Evolutionary conservation across 768 basidiomycete species (phyloP).

Genomic region (Crepidotus variabilis): DNA sequence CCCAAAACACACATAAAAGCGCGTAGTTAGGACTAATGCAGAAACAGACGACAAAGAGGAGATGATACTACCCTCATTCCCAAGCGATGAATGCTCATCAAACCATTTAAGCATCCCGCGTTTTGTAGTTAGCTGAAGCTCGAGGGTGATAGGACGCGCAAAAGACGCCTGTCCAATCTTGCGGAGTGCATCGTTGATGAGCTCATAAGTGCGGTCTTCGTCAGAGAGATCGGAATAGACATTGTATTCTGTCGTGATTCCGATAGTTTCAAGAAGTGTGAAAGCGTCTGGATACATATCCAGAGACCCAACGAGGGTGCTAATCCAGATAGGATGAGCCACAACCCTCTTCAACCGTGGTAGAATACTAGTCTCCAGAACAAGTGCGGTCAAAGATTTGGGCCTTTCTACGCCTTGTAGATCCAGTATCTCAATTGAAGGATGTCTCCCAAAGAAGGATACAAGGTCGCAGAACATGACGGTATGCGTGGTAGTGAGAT

Average conservation of each 20-base stretch:
- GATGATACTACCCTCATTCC: not conserved
- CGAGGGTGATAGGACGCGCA: not conserved
- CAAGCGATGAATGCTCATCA: not conserved
- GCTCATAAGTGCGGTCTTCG: not conserved
- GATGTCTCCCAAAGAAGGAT: not conserved
- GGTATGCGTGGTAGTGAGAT: too few relatives aligned
- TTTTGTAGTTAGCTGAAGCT: not conserved
- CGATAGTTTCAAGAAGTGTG: not conserved
- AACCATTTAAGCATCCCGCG: not conserved
- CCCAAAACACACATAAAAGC: not conserved
- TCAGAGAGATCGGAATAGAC: not conserved
- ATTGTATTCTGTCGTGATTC: not conserved
- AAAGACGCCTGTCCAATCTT: not conserved
- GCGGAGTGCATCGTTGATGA: not conserved
- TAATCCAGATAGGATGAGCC: not conserved
- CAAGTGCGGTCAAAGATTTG: not conserved
- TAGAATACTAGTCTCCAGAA: not conserved
- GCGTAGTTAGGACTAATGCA: not conserved
- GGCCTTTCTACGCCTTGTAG: not conserved
- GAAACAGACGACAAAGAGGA: not conserved
- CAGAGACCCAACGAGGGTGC: not conserved
- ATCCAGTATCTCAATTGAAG: not conserved
- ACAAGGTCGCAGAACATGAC: not conserved
- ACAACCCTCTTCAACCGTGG: not conserved
- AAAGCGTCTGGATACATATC: not conserved